phyloP scores from a whole-genome alignment of 179 eudicot genomes.

The Carnegiea gigantea region DNA sequence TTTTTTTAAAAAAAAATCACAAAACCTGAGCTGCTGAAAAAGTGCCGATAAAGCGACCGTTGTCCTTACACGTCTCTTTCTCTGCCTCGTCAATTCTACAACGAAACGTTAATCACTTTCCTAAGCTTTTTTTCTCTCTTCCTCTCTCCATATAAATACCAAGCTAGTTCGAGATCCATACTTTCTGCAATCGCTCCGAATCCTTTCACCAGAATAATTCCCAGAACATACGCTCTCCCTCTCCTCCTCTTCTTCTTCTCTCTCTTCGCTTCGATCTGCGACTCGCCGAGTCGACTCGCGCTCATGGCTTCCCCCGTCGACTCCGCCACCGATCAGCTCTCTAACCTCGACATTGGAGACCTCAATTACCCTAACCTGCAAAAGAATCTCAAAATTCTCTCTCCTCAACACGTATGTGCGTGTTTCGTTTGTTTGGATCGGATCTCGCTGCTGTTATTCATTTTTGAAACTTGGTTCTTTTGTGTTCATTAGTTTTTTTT shows the following conservation, averaged over 20 bases:
- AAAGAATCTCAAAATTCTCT: conserved; percentile 53
- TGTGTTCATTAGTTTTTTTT: too few species aligned
- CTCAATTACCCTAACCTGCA: conserved; percentile 48
- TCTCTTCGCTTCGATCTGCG: background rate
- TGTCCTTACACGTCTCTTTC: conserved; percentile 21
- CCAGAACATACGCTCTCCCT: too few species aligned
- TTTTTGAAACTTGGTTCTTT: background rate
- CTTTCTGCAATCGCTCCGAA: background rate
- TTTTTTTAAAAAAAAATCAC: too few species aligned
- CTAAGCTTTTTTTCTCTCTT: background rate
- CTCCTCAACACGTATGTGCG: conserved; percentile 51
- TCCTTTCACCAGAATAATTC: background rate
- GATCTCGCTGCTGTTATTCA: background rate
- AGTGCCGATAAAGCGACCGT: conserved; percentile 15
- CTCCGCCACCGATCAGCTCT: conserved; percentile 34
- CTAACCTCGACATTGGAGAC: conserved; percentile 38
- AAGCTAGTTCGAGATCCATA: background rate
- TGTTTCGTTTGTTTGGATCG: background rate
- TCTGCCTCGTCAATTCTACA: background rate
- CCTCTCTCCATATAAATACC: background rate
- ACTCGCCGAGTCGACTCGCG: conserved; percentile 21
- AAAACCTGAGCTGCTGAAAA: too few species aligned
- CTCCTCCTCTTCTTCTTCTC: background rate
- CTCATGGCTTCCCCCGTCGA: conserved; percentile 24
- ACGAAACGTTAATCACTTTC: background rate